Percentiles rank a stretch among this genome's conserved stretches.
Evolutionary conservation across 371 early-diverging fungal genomes (phyloP).

Genomic region (Umbelopsis sp.): DNA sequence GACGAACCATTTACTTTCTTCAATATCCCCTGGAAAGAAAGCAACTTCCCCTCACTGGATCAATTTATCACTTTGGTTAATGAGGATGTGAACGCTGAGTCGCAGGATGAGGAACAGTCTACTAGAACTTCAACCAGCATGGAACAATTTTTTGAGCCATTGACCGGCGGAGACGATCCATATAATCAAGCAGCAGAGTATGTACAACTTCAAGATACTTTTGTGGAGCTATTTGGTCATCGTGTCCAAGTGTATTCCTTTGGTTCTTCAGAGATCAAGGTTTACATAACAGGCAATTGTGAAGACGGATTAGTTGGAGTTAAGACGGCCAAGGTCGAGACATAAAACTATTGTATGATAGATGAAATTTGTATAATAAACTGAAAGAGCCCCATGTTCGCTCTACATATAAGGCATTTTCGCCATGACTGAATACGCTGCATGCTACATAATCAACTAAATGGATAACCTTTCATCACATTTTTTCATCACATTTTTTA

Average conservation of each 20-base stretch:
- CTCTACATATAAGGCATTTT: too few relatives aligned
- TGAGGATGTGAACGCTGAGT: background rate
- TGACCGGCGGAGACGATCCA: constrained; percentile 17
- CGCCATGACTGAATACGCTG: too few relatives aligned
- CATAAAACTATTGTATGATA: background rate
- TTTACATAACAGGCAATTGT: constrained; percentile 20
- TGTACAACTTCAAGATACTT: constrained; percentile 20
- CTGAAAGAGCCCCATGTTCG: too few relatives aligned
- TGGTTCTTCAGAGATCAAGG: constrained; percentile 2
- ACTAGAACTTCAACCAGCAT: background rate
- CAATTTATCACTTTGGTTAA: background rate
- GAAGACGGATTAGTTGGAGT: constrained; percentile 13
- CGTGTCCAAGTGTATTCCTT: constrained; percentile 18
- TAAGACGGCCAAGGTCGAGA: background rate
- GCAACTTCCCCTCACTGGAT: background rate
- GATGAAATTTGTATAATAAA: background rate
- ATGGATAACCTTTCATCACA: too few relatives aligned
- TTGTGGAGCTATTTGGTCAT: constrained; percentile 18
- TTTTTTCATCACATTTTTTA: too few relatives aligned
- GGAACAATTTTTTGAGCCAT: constrained; percentile 21
- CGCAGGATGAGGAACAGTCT: background rate
- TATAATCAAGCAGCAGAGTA: constrained; percentile 17
- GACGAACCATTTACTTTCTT: constrained; percentile 18
- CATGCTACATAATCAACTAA: too few relatives aligned
- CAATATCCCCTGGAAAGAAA: constrained; percentile 15